A percentile compares a stretch with the other conserved stretches of the same genome.
These are phyloP conservation scores for Ceratocystis diversiconidia DNA, from an alignment of 2,329 filamentous ascomycete genomes.

Conservation along the genomic window DNA sequence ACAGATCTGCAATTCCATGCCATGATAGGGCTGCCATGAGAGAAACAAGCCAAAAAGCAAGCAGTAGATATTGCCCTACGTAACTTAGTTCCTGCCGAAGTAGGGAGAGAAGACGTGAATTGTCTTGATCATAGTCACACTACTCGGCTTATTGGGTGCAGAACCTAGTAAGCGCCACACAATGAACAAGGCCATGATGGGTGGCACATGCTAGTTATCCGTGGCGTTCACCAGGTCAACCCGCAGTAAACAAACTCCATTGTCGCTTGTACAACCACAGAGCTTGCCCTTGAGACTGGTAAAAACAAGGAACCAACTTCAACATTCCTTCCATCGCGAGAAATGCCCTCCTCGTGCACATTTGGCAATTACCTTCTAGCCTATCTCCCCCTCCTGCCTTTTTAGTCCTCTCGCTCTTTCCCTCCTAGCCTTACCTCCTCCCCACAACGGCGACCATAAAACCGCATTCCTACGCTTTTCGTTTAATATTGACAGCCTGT, in stretches of 20 bases:
- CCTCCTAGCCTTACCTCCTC: neutral
- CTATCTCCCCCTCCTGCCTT: neutral
- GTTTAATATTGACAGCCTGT: constrained; percentile 6
- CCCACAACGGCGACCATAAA: neutral
- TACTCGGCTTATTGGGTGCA: too few relatives aligned
- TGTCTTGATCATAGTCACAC: too few relatives aligned
- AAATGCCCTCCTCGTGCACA: neutral
- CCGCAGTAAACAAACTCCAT: constrained; percentile 6
- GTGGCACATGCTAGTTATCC: neutral
- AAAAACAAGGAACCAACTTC: neutral
- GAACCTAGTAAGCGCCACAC: neutral
- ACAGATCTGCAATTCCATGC: neutral
- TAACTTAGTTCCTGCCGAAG: too few relatives aligned
- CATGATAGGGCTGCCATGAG: too few relatives aligned
- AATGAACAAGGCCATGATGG: too few relatives aligned
- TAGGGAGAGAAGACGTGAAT: too few relatives aligned
- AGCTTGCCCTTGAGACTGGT: neutral
- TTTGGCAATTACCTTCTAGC: neutral
- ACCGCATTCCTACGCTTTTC: constrained; percentile 1
- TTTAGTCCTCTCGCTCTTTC: neutral
- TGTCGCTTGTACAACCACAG: constrained; percentile 4
- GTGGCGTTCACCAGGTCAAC: constrained; percentile 17
- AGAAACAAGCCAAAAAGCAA: too few relatives aligned
- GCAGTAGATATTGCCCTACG: too few relatives aligned
- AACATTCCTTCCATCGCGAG: neutral